phyloP scores from a whole-genome alignment of 768 basidiomycete genomes.

The Collybiopsis confluens region DNA sequence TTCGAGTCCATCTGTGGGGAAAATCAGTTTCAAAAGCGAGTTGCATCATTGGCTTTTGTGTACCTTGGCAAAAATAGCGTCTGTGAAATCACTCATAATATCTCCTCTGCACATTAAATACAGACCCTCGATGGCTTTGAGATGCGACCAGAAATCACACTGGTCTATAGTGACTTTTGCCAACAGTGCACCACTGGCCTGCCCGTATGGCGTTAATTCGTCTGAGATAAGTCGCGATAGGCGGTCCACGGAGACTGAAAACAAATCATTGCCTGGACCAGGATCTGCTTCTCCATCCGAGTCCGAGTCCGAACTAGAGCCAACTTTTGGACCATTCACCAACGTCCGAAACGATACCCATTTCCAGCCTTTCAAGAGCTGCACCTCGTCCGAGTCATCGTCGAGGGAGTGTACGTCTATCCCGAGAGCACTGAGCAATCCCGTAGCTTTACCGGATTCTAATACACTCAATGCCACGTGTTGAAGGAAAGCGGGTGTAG shows the following conservation, averaged over 20 bases:
- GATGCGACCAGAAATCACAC: conserved; percentile 60
- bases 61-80: conserved; percentile 73
- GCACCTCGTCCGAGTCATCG: conserved; percentile 9
- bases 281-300: neutral
- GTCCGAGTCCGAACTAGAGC: too few relatives aligned
- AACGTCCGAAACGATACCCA: conserved; percentile 29
- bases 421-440: conserved; percentile 63
- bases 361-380: conserved; percentile 20
- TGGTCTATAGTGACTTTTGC: conserved; percentile 60
- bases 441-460: conserved; percentile 71
- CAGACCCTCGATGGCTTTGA: conserved; percentile 61
- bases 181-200: conserved; percentile 45
- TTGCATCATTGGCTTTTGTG: conserved; percentile 5
- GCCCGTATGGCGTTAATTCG: conserved; percentile 53
- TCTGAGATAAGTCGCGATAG: conserved; percentile 64
- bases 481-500: conserved; percentile 58
- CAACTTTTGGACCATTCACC: neutral
- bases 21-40: neutral
- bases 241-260: conserved; percentile 56
- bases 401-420: conserved; percentile 9
- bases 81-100: conserved; percentile 67
- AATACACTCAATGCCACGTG: conserved; percentile 57
- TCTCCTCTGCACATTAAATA: conserved; percentile 80
- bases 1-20: conserved; percentile 63
- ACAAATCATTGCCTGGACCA: conserved; percentile 16